These are phyloP conservation scores for Helichrysum umbraculigerum DNA, from an alignment of 129 eudicot genomes.

Conservation along the genomic window DNA sequence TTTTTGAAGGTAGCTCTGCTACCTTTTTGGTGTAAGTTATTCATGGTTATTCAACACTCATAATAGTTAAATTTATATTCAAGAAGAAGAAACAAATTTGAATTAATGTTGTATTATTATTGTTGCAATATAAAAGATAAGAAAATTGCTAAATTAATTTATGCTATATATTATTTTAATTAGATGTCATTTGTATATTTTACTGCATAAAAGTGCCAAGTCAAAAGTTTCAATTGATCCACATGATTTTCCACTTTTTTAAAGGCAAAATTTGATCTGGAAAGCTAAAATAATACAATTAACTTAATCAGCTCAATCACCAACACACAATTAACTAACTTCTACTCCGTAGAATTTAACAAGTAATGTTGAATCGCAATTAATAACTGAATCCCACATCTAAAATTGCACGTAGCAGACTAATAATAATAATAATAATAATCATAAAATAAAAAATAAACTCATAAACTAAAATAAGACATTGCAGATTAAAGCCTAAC, in stretches of 20 bases:
- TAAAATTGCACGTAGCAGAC: neutral
- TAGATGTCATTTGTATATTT: neutral
- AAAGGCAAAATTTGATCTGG: conserved; percentile 22
- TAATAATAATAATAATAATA: too few relatives aligned
- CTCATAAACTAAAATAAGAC: neutral
- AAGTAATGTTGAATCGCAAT: conserved; percentile 8
- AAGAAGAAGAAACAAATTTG: too few relatives aligned
- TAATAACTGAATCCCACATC: conserved; percentile 9
- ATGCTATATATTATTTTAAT: neutral
- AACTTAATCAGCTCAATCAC: conserved; percentile 30
- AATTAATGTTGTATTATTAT: neutral
- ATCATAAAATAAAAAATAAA: neutral
- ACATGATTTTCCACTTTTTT: neutral
- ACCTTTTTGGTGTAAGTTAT: too few relatives aligned
- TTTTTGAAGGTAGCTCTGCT: too few relatives aligned
- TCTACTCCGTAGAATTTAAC: conserved; percentile 18
- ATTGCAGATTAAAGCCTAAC: conserved; percentile 6
- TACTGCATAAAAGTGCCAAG: neutral
- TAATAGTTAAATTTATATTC: neutral
- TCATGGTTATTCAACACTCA: neutral
- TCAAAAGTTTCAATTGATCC: neutral
- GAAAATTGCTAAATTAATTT: neutral
- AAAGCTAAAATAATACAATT: conserved; percentile 8
- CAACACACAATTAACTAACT: conserved; percentile 19
- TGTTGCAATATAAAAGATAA: neutral